These are phyloP conservation scores for Diaporthe amygdali DNA, from an alignment of 2,329 filamentous ascomycete species.

Conservation along the genomic window DNA sequence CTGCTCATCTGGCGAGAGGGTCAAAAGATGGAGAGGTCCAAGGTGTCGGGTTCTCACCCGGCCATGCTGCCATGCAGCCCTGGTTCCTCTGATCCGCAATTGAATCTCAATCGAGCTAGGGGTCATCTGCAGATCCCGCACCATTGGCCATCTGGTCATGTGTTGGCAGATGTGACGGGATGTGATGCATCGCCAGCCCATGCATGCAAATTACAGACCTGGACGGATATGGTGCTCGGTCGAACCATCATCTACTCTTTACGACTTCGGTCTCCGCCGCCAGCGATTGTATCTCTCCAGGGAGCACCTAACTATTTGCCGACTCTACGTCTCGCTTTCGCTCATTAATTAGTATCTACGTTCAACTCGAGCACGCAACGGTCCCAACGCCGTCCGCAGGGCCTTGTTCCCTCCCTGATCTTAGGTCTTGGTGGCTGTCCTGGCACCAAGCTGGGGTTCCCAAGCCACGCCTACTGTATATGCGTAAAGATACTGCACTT, in stretches of 20 bases:
- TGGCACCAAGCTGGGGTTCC: no score
- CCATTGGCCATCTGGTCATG: not conserved
- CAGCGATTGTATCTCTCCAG: not conserved
- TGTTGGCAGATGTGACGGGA: slow-evolving; percentile 16
- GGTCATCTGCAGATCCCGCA: not conserved
- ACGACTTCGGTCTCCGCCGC: not conserved
- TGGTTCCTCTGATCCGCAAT: slow-evolving; percentile 3
- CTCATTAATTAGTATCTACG: not conserved
- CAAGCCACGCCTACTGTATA: not conserved
- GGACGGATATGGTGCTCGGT: not conserved
- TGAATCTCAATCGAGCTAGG: not conserved
- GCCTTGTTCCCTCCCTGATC: not conserved
- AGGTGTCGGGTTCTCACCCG: slow-evolving; percentile 3
- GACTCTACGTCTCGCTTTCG: not conserved
- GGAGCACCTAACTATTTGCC: not conserved
- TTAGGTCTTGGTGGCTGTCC: not conserved
- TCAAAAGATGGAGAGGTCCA: not conserved
- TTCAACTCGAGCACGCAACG: not conserved
- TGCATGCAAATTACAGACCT: slow-evolving; percentile 6
- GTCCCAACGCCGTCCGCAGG: not conserved
- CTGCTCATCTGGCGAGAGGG: not conserved
- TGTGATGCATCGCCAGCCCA: slow-evolving; percentile 11
- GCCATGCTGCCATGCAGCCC: slow-evolving; percentile 7
- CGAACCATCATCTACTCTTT: slow-evolving; percentile 1
- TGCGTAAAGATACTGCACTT: not conserved